Evolutionary conservation across 2,329 filamentous ascomycete genomes (phyloP).

Genomic region (Albifimbria verrucaria): DNA sequence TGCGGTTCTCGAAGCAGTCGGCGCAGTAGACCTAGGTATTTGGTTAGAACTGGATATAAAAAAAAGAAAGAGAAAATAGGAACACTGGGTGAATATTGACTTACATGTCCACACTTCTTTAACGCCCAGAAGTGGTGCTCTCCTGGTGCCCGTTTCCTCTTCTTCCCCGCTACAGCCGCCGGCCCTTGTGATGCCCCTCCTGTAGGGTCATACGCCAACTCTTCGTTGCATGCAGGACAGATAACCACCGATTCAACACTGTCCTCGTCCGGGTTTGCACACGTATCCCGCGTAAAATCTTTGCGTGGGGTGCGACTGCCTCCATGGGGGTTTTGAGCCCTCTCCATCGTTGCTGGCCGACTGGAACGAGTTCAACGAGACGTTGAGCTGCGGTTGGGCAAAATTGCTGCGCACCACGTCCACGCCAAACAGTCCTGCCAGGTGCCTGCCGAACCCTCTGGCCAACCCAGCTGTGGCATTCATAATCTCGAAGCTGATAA

Average conservation of each 20-base stretch:
- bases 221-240: conserved; percentile 82
- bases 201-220: conserved; percentile 70
- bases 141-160: conserved; percentile 45
- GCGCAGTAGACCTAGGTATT: conserved; percentile 57
- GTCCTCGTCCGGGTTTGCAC: conserved; percentile 29
- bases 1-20: conserved; percentile 57
- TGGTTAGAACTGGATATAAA: conserved; percentile 6
- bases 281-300: conserved; percentile 78
- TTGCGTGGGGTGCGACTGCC: conserved; percentile 60
- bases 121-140: conserved; percentile 92
- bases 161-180: conserved; percentile 21
- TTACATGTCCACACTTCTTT: conserved; percentile 88
- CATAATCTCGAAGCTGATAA: conserved; percentile 14
- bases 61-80: neutral
- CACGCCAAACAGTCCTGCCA: conserved; percentile 21
- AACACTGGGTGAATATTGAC: conserved; percentile 16
- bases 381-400: conserved; percentile 16
- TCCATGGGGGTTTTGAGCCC: conserved; percentile 51
- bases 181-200: conserved; percentile 21
- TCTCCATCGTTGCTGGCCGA: conserved; percentile 14
- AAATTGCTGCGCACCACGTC: conserved; percentile 16
- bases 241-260: conserved; percentile 67
- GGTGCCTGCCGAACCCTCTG: conserved; percentile 18
- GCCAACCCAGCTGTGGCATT: conserved; percentile 13
- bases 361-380: conserved; percentile 27